These are phyloP conservation scores for Scortechinia acanthostroma DNA, from an alignment of 2,329 filamentous ascomycete species.

Conservation along the genomic window DNA sequence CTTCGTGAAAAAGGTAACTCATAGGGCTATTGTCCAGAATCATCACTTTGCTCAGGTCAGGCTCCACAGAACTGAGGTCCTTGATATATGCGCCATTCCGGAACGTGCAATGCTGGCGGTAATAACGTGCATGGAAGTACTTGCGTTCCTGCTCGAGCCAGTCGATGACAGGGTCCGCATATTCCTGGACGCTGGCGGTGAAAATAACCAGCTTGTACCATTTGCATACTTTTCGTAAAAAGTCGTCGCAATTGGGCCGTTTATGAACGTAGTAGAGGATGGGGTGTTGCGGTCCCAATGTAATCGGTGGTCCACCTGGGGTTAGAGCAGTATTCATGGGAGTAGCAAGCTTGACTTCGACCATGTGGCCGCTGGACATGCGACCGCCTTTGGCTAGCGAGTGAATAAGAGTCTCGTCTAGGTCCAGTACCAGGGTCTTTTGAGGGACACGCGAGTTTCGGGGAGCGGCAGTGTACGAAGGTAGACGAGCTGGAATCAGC, in stretches of 20 bases:
- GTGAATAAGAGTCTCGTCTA: constrained; percentile 72
- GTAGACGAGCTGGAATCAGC: constrained; percentile 58
- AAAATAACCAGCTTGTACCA: constrained; percentile 74
- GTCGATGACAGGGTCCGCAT: constrained; percentile 72
- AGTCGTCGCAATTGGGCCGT: constrained; percentile 69
- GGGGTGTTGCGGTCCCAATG: constrained; percentile 61
- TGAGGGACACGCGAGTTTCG: constrained; percentile 33
- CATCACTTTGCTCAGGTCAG: constrained; percentile 72
- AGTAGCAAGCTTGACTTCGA: constrained; percentile 52
- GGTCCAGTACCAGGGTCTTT: constrained; percentile 68
- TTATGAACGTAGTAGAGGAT: constrained; percentile 76
- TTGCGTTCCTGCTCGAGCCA: constrained; percentile 72
- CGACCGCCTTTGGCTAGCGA: constrained; percentile 69
- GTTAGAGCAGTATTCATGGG: constrained; percentile 34
- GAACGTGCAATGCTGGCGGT: constrained; percentile 69
- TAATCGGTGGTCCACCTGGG: constrained; percentile 36
- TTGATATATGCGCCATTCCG: constrained; percentile 72
- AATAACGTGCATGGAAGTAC: constrained; percentile 67
- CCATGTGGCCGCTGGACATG: constrained; percentile 75
- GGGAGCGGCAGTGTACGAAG: constrained; percentile 50
- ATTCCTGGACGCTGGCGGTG: constrained; percentile 71
- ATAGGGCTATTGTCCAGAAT: constrained; percentile 72
- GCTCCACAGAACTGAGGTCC: constrained; percentile 67
- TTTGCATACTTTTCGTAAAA: constrained; percentile 66
- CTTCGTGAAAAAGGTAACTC: constrained; percentile 73